Base-by-base conservation (phyloP, 306 rosid genomes). In the Sesbania bispinosa region DNA sequence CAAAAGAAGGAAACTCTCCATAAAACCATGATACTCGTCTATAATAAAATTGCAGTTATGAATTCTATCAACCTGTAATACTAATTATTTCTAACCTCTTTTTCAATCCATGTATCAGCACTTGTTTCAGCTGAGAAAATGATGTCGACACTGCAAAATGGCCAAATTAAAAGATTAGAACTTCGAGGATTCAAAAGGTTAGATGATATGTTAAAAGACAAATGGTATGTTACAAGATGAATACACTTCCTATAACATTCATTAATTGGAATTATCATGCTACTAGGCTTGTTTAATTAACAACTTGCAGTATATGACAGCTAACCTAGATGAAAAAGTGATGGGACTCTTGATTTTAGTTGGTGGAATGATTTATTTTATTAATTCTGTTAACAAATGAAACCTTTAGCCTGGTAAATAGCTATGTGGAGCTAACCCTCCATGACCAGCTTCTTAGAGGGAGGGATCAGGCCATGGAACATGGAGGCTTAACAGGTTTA, bases 101-200 rank as follows among this genome's bases (percentile, higher is more conserved):
- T 90, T 74, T 88, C 97, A 77, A 93, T 93, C 98, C 98, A 93
- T 13, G 93, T 81, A 90, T 90, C 98, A 59, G 98, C 98, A 83
- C 93, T 86, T 35, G 96, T 15, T 60, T 90, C 90, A 47, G 76
- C 82, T 18, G 97, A 79, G 90, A 77, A 93, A 79, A 93, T 76
- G 36, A 93, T 30, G 52, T 93, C 97, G 23, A 93, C 76, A 50
- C 98, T 93, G 97, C 85, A 84, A 83, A 69, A 82, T 76, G 69
- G 41, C 59, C 60, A 33, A 74, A 46, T 36, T 45, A 38, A 33
- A 76, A 71, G 30, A 48, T 70, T 66, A 14, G 64, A 76, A 61
- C 19, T 51, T 50, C 10, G 63, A 77, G 39, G 71, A 62, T 41
- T 7, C 10, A 35, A 62, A 61, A 38, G 7, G 24, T 55, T 9